Base-by-base conservation (phyloP, 2,329 filamentous ascomycete species). In the Dendrostoma leiphaemia region DNA sequence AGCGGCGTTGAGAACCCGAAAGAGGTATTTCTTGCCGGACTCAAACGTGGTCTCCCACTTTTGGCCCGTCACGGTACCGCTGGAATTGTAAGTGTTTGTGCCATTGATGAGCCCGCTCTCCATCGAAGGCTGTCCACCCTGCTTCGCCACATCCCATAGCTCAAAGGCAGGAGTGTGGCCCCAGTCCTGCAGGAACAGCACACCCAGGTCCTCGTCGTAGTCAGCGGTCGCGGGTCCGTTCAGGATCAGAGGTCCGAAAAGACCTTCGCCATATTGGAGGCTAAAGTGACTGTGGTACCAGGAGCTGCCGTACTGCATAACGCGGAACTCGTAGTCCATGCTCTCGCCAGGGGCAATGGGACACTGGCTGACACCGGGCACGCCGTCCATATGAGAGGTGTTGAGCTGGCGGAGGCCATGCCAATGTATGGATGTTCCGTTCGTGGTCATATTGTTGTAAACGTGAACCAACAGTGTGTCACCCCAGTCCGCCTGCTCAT, bases 151-250 rank as follows among this genome's bases (percentile, higher is more conserved):
- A 9, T 55, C 50, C 28, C 59, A 64, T n/a, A 62, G 49, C 3
- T 60, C 53, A 54, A 71, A 68, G 4, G 67, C 68, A 12, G 65
- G 63, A 43, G 61, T 54, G 43, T 77, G 72, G 65, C 79, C 80
- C 73, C 77, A 84, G 59, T 84, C 82, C 7, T 71, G 74, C 37
- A 84, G 70, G 6, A 75, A 72, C 6, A 79, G 69, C 3, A 71
- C 60, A 10, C 80, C 81, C 0, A 82, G 70, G 60, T 83, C 81
- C 47, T 75, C 69, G 53, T 83, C 80, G 62, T 79, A 81, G 55
- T 58, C 47, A 17, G 55, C 51, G 6, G 67, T 68, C 1, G 64
- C 60, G 63, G 61, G 56, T 40, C 78, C 78, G 51, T 79, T 67
- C 56, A 81, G 75, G 41, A 77, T 64, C 24, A 83, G 74, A 0